Base-by-base conservation (phyloP, 1,139 yeast species). In the Lizanozyma gosingica region DNA sequence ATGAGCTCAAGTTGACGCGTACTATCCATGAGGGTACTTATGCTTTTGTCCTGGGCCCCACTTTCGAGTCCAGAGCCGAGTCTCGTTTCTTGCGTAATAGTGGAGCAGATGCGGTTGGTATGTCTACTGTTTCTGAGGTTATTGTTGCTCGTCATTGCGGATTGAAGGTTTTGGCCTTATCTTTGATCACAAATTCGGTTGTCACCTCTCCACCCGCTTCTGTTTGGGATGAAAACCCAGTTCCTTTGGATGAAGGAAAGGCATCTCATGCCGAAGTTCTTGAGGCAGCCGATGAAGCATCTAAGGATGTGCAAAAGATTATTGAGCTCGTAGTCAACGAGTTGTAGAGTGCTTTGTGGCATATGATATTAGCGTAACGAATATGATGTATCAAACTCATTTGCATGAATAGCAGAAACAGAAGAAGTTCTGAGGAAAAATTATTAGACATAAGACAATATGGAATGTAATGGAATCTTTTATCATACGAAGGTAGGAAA, bases 61-160 rank as follows among this genome's bases (percentile, higher is more conserved):
- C 97, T 1, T 92, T 83, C 58, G 98, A 92, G 63, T 77, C 90
- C 4, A 71, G 97, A 51, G 96, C 97, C 0, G 97, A 92, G 61
- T 83, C 83, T n/a, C 70, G 95, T 44, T 72, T 81, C 71, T 67
- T 90, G 37, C 64, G 78, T 46, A 52, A 67, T 9, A 51, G 84
- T 37, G 97, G 97, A 4, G 97, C 88, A 38, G 97, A 92, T 60
- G 86, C 94, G 0, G 97, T 90, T 4, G 98, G 98, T 3, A 92
- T 92, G 98, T 84, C 95, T 44, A 92, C 97, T 0, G 97, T 90
- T 33, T 97, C 98, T 0, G 98, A 92, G 60, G 95, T 87, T 2
- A 78, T 88, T 47, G 83, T 86, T 14, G 97, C 96, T 2, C 80
- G 96, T 55, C 97, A 92, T 59, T 74, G 82, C 43, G 94, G 88